These are phyloP conservation scores for Zelopaecilomyces penicillatus DNA, from an alignment of 2,329 filamentous ascomycete species.

Conservation along the genomic window DNA sequence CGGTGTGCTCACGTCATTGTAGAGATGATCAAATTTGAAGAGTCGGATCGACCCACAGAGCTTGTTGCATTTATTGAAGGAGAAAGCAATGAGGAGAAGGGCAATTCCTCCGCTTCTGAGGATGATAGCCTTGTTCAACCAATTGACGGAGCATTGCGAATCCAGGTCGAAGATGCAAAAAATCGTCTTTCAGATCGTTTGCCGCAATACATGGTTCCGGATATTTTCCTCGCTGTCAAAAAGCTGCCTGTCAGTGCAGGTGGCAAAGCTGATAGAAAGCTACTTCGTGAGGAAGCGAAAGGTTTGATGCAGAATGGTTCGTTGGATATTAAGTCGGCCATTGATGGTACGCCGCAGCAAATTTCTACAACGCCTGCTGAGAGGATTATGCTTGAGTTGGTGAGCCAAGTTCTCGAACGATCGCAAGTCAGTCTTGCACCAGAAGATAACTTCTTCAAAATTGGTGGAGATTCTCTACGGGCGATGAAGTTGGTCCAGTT, in stretches of 20 bases:
- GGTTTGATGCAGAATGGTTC: background rate
- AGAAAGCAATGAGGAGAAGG: background rate
- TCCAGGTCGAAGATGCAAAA: background rate
- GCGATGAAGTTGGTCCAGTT: background rate
- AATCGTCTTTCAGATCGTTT: background rate
- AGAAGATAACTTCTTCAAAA: background rate
- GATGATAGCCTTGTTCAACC: background rate
- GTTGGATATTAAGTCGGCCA: background rate
- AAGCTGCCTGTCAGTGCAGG: background rate
- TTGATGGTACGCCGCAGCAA: background rate
- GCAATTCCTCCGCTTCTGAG: too few species aligned
- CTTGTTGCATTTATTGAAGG: background rate
- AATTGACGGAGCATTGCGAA: too few species aligned
- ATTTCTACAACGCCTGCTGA: background rate
- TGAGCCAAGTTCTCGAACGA: background rate
- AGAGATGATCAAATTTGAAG: constrained; percentile 4
- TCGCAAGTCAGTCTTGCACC: background rate
- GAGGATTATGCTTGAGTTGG: background rate
- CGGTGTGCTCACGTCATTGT: constrained; percentile 1
- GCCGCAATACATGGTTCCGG: background rate
- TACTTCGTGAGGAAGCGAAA: too few species aligned
- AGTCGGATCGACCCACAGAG: background rate
- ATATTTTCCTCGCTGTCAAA: background rate
- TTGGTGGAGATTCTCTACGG: background rate
- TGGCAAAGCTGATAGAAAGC: too few species aligned